Evolutionary conservation across 1,284 basidiomycete species (phyloP).

Genomic region (Ganoderma sp.): DNA sequence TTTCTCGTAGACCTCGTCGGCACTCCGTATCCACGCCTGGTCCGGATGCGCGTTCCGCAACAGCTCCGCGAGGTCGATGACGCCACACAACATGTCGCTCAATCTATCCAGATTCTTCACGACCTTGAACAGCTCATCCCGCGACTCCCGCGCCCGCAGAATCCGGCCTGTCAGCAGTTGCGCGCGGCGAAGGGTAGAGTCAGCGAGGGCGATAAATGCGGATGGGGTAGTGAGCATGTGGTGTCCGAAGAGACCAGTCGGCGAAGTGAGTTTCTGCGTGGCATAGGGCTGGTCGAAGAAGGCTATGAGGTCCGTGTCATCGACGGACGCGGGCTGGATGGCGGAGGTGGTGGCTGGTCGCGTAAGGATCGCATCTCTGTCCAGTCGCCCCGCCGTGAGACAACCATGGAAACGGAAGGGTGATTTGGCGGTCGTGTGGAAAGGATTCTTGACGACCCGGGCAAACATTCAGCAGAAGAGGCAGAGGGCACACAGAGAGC

Average conservation of each 20-base stretch:
- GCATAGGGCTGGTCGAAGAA: slow-evolving; percentile 71
- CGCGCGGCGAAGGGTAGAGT: slow-evolving; percentile 76
- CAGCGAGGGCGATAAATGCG: slow-evolving; percentile 67
- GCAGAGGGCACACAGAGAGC: slow-evolving; percentile 21
- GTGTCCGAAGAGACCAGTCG: slow-evolving; percentile 80
- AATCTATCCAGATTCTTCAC: slow-evolving; percentile 95
- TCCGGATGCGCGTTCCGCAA: slow-evolving; percentile 95
- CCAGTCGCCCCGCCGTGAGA: slow-evolving; percentile 41
- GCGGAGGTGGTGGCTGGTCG: slow-evolving; percentile 45
- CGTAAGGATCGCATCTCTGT: slow-evolving; percentile 21
- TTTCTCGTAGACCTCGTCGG: slow-evolving; percentile 88
- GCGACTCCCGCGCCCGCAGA: slow-evolving; percentile 65
- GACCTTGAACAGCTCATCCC: slow-evolving; percentile 77
- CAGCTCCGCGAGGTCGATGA: slow-evolving; percentile 96
- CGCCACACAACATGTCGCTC: slow-evolving; percentile 93
- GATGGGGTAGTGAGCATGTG: slow-evolving; percentile 63
- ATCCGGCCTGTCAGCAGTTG: slow-evolving; percentile 78
- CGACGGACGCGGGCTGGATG: slow-evolving; percentile 57
- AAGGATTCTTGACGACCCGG: slow-evolving; percentile 50
- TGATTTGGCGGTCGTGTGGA: slow-evolving; percentile 46
- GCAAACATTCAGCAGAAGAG: slow-evolving; percentile 56
- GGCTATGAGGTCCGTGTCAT: slow-evolving; percentile 68
- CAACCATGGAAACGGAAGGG: slow-evolving; percentile 54
- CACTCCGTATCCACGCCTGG: slow-evolving; percentile 79
- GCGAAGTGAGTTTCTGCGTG: slow-evolving; percentile 44